Conservation (phyloP, 2,329 filamentous ascomycete species). For the Epichloe hybrida region DNA sequence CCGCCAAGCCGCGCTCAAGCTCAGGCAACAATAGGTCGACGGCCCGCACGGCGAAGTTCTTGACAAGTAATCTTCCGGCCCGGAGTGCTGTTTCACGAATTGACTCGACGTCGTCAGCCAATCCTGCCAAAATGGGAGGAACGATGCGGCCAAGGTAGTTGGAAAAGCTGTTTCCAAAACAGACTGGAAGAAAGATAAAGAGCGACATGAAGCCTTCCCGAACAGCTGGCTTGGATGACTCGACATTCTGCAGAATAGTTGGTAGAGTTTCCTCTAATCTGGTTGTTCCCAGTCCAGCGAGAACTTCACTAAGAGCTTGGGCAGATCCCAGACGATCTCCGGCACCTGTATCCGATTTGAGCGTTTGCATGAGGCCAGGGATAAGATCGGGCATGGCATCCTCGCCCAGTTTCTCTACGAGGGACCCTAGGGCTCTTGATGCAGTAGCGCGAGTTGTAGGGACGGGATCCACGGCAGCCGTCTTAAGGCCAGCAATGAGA, state of each 20-base stretch:
- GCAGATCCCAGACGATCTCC: constrained; percentile 92
- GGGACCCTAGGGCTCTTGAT: constrained; percentile 85
- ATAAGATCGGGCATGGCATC: constrained; percentile 95
- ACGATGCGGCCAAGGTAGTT: constrained; percentile 93
- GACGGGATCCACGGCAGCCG: constrained; percentile 87
- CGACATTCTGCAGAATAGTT: constrained; percentile 90
- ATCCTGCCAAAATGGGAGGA: constrained; percentile 80
- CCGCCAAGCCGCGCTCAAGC: constrained; percentile 88
- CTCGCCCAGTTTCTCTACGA: constrained; percentile 97
- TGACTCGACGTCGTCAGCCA: constrained; percentile 91
- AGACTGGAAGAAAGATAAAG: constrained; percentile 97
- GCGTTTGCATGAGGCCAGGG: constrained; percentile 89
- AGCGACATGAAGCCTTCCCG: constrained; percentile 98
- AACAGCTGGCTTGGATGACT: constrained; percentile 78
- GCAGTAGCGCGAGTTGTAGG: constrained; percentile 92
- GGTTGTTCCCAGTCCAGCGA: constrained; percentile 83
- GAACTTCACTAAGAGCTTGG: constrained; percentile 89
- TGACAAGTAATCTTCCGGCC: constrained; percentile 85
- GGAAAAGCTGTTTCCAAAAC: constrained; percentile 96
- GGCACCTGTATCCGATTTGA: constrained; percentile 93
- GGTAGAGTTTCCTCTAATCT: constrained; percentile 91
- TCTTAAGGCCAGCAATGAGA: constrained; percentile 75
- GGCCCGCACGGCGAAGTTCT: constrained; percentile 92
- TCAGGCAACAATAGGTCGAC: constrained; percentile 91
- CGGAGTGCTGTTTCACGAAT: constrained; percentile 94